These are phyloP conservation scores for Davidsoniella australis DNA, from an alignment of 2,329 filamentous ascomycete species.

Conservation along the genomic window DNA sequence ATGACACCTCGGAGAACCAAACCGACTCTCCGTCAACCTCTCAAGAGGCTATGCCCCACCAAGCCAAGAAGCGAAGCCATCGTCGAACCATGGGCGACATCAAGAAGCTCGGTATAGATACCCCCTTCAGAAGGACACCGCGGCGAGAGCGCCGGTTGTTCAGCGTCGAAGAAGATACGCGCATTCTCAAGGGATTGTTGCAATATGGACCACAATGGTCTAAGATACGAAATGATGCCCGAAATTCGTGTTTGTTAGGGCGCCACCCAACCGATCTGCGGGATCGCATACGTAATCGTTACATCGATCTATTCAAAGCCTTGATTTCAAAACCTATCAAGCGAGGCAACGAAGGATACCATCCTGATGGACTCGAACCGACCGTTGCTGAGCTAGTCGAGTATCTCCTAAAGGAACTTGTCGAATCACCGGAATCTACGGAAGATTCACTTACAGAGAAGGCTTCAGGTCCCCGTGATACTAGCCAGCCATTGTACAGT, in stretches of 20 bases:
- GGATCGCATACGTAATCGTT: conserved; percentile 47
- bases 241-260: conserved; percentile 35
- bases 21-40: too few relatives aligned
- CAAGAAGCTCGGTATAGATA: conserved; percentile 40
- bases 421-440: conserved; percentile 9
- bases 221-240: conserved; percentile 43
- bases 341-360: conserved; percentile 16
- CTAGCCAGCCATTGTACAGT: too few relatives aligned
- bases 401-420: conserved; percentile 26
- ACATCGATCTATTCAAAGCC: conserved; percentile 29
- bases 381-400: conserved; percentile 32
- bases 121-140: conserved; percentile 44
- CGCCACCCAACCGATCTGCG: conserved; percentile 46
- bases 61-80: conserved; percentile 35
- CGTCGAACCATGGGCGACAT: conserved; percentile 39
- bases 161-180: conserved; percentile 43
- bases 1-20: conserved; percentile 15
- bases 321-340: conserved; percentile 3
- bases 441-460: too few relatives aligned
- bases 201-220: conserved; percentile 48
- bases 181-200: conserved; percentile 43
- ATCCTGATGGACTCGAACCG: conserved; percentile 32
- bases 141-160: conserved; percentile 44
- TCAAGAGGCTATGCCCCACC: conserved; percentile 18
- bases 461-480: too few relatives aligned